phyloP scores from a whole-genome alignment of 805 yeast genomes.

The Metschnikowia baotianmanensis region DNA sequence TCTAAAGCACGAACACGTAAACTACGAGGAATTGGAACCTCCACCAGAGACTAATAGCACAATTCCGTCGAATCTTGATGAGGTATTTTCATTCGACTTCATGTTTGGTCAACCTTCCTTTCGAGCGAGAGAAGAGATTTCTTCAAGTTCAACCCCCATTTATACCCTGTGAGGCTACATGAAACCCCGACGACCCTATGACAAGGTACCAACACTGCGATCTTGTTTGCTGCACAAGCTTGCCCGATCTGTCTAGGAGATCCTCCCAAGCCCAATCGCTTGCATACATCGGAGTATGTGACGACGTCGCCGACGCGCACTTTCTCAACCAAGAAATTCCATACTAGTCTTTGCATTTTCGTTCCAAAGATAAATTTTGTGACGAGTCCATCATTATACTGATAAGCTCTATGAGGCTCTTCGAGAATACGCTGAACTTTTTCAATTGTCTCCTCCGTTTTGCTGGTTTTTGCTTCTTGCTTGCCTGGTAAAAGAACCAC shows the following conservation, averaged over 20 bases:
- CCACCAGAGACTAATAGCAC: slow-evolving; percentile 4
- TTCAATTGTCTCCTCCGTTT: background rate
- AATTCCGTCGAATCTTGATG: slow-evolving; percentile 8
- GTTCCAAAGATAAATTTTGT: slow-evolving; percentile 35
- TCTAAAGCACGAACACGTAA: slow-evolving; percentile 3
- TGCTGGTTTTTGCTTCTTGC: background rate
- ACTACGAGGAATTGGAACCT: slow-evolving; percentile 7
- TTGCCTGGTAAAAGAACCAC: slow-evolving; percentile 12
- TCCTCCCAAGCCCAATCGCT: slow-evolving; percentile 24
- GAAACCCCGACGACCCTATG: slow-evolving; percentile 37
- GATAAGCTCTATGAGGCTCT: slow-evolving; percentile 5
- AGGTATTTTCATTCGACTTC: slow-evolving; percentile 12
- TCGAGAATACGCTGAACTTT: slow-evolving; percentile 7
- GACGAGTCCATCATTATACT: slow-evolving; percentile 7
- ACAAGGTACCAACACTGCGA: slow-evolving; percentile 43
- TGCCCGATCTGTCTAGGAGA: slow-evolving; percentile 40
- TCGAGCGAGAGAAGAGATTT: slow-evolving; percentile 13
- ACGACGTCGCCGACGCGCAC: slow-evolving; percentile 29
- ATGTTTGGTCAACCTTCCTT: slow-evolving; percentile 12
- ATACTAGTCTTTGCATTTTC: slow-evolving; percentile 34
- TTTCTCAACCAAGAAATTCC: slow-evolving; percentile 29
- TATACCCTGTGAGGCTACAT: slow-evolving; percentile 36
- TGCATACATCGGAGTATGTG: slow-evolving; percentile 35
- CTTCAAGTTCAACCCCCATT: slow-evolving; percentile 38
- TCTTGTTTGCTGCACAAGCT: slow-evolving; percentile 39